Evolutionary conservation across 768 basidiomycete genomes (phyloP).

Genomic region (Polyporus arcularius): DNA sequence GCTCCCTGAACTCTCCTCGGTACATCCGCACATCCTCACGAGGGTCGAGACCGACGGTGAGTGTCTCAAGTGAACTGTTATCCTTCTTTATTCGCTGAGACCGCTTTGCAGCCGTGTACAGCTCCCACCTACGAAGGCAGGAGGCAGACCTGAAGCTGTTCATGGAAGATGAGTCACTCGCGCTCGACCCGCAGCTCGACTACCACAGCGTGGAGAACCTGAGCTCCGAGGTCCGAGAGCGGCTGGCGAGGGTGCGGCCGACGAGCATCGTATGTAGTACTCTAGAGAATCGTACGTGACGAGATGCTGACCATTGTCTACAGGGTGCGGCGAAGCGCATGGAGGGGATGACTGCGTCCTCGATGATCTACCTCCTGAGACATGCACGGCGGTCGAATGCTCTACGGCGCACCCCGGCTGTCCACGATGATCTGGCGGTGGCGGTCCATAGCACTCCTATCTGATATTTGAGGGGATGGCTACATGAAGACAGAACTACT

Average conservation of each 20-base stretch:
- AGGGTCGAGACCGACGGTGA: constrained; percentile 75
- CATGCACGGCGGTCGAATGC: constrained; percentile 49
- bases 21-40: constrained; percentile 53
- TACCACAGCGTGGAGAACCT: constrained; percentile 66
- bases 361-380: constrained; percentile 65
- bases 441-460: too few species aligned
- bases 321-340: constrained; percentile 92
- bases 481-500: too few species aligned
- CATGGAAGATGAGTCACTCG: constrained; percentile 71
- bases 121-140: constrained; percentile 67
- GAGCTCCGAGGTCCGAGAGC: constrained; percentile 74
- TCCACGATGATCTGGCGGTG: too few species aligned
- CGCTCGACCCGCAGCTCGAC: constrained; percentile 70
- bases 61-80: constrained; percentile 6
- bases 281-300: not conserved
- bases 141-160: constrained; percentile 74
- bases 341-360: constrained; percentile 90
- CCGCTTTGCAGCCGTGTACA: constrained; percentile 52
- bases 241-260: constrained; percentile 61
- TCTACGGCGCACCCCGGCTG: not conserved
- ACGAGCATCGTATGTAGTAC: constrained; percentile 57
- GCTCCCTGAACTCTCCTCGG: constrained; percentile 50
- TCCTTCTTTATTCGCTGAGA: not conserved
- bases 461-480: too few species aligned
- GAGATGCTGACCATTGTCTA: not conserved